These are phyloP conservation scores for Penicillium fuscoglaucum DNA, from an alignment of 2,329 filamentous ascomycete genomes.

Conservation along the genomic window DNA sequence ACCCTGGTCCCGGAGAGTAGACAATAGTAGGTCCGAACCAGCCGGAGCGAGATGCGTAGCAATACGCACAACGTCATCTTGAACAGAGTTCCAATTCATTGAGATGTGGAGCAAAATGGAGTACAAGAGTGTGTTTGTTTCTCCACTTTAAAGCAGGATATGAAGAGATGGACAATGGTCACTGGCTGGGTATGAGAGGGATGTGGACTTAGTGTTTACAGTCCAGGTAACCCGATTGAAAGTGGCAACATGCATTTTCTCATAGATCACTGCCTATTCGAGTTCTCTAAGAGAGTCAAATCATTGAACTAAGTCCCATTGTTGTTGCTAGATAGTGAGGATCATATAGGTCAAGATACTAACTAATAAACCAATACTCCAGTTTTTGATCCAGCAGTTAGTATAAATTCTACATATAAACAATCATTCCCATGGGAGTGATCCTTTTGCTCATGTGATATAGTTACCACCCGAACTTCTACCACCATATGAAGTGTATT, in stretches of 20 bases:
- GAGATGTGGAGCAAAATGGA: constrained; percentile 20
- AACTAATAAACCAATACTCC: no score
- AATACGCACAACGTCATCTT: constrained; percentile 22
- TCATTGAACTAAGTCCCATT: neutral
- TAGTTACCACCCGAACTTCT: neutral
- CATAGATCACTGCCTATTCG: neutral
- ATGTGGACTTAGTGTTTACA: neutral
- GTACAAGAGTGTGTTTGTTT: constrained; percentile 6
- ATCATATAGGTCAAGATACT: neutral
- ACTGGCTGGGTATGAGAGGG: constrained; percentile 8
- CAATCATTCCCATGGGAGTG: neutral
- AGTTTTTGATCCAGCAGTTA: neutral
- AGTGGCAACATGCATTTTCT: constrained; percentile 2
- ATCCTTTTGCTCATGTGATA: neutral
- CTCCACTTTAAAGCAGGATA: constrained; percentile 11
- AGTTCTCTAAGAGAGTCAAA: neutral
- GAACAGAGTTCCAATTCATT: constrained; percentile 10
- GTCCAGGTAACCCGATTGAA: neutral
- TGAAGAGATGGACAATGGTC: constrained; percentile 1
- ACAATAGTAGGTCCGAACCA: constrained; percentile 17
- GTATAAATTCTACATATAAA: neutral
- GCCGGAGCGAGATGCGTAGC: constrained; percentile 19
- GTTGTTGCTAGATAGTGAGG: neutral
- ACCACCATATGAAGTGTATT: no score
- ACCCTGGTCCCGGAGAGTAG: constrained; percentile 10